Base-by-base conservation (phyloP, 352 stramenopile genomes). In the Phytophthora sp. region DNA sequence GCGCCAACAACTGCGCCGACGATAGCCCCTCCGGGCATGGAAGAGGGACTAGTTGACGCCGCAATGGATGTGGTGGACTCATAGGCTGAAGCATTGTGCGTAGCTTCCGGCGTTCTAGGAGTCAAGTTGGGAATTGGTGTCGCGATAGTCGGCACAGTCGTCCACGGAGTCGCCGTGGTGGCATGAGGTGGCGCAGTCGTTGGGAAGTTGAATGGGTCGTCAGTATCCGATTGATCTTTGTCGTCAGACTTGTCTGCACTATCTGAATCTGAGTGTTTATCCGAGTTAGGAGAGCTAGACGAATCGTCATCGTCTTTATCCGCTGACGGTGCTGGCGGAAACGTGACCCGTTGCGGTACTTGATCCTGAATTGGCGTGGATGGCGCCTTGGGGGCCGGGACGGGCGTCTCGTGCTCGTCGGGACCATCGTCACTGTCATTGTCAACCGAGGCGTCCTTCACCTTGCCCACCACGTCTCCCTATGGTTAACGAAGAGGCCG, bases 61-160 rank as follows among this genome's bases (percentile, higher is more conserved):
- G 45, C 18, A 30, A 76, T 55, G 21, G 53, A 24, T 36, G 35
- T 56, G 11, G 21, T 7, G 16, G 53, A 68, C 29, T 74, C 63
- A 51, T 64, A 71, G 42, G 61, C 38, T 9, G 68, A 70, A 2
- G 67, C 16, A 46, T 63, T 73, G 12, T 16, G 36, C 18, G 58
- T 69, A 18, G 58, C 26, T 39, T 18, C 41, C 16, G 60, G 26
- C 31, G 16, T 42, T n/a, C n/a, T n/a, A n/a, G 49, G 41, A 9
- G 54, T 71, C n/a, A 41, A 39, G 1, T 27, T 7, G 1, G 39
- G 26, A 4, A 49, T 58, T 1, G 61, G n/a, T n/a, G n/a, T n/a
- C n/a, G n/a, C n/a, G 30, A 11, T 41, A 45, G 7, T 24, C 23
- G 18, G 24, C 12, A 7, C 24, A 30, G 57, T 26, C 29, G 60